A percentile compares a stretch with the other conserved stretches of the same genome.
These are phyloP conservation scores for Heteromeles arbutifolia DNA, from an alignment of 306 rosid species.

Conservation along the genomic window DNA sequence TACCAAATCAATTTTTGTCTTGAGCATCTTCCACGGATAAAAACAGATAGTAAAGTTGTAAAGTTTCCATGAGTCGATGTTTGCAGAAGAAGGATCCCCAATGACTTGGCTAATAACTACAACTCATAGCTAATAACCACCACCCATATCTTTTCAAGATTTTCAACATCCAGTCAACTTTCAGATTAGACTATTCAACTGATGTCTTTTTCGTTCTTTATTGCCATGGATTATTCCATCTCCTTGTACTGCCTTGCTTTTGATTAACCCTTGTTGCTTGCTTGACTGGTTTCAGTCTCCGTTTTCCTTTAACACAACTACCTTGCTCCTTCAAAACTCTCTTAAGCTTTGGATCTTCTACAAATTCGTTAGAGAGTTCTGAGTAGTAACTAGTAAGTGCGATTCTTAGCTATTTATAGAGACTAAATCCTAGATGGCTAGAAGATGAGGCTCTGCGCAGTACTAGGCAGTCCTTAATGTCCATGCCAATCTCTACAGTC, in stretches of 20 bases:
- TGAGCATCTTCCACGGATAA: background rate
- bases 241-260: constrained; percentile 22
- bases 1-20: background rate
- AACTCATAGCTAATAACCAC: background rate
- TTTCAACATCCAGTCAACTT: background rate
- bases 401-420: too few relatives aligned
- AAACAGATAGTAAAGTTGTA: background rate
- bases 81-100: background rate
- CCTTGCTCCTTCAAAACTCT: constrained; percentile 51
- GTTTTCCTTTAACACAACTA: constrained; percentile 17
- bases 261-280: constrained; percentile 16
- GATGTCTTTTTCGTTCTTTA: constrained; percentile 12
- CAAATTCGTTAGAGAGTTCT: constrained; percentile 30
- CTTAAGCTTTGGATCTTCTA: constrained; percentile 57
- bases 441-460: too few relatives aligned
- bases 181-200: background rate
- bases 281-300: constrained; percentile 17
- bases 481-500: too few relatives aligned
- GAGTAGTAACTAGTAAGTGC: too few relatives aligned
- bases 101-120: background rate
- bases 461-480: too few relatives aligned
- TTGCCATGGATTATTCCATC: constrained; percentile 17
- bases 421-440: too few relatives aligned
- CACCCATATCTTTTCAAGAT: background rate
- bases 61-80: background rate